phyloP scores from a whole-genome alignment of 2,329 filamentous ascomycete genomes.

The Trichoderma gracile region DNA sequence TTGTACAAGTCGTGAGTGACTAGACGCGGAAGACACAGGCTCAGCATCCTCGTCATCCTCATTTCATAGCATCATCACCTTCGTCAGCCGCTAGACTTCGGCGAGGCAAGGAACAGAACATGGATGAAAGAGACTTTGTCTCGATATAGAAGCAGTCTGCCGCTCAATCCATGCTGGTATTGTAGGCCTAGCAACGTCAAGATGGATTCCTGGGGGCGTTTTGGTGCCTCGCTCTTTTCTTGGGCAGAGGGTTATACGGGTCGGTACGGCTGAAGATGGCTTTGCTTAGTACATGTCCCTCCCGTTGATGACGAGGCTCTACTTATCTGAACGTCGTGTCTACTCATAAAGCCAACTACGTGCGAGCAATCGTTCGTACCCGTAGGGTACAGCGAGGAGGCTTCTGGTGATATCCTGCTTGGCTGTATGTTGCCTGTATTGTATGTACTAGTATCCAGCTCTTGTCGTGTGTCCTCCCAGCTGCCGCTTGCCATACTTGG shows the following conservation, averaged over 20 bases:
- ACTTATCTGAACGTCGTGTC: background rate
- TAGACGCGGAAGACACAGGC: background rate
- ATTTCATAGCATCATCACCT: background rate
- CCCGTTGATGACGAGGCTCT: background rate
- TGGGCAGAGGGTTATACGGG: background rate
- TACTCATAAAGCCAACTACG: background rate
- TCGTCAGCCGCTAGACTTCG: conserved; percentile 9
- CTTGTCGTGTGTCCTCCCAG: background rate
- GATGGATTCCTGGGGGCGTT: background rate
- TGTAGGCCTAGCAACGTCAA: background rate
- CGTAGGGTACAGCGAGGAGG: background rate
- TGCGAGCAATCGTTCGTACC: too few species aligned
- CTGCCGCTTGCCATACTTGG: background rate
- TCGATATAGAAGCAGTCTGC: background rate
- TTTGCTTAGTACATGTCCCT: background rate
- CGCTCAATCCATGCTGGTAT: background rate
- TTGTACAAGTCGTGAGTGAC: too few species aligned
- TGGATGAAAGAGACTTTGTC: background rate
- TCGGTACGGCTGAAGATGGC: background rate
- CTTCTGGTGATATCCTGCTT: conserved; percentile 1
- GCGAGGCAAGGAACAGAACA: conserved; percentile 3
- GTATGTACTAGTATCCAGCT: background rate
- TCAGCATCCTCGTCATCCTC: background rate
- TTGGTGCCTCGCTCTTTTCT: background rate
- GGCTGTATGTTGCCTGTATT: background rate